Evolutionary conservation across 805 yeast species (phyloP), one percentile per base, ranked within the genome.

Genomic region (Lipomyces kockii): DNA sequence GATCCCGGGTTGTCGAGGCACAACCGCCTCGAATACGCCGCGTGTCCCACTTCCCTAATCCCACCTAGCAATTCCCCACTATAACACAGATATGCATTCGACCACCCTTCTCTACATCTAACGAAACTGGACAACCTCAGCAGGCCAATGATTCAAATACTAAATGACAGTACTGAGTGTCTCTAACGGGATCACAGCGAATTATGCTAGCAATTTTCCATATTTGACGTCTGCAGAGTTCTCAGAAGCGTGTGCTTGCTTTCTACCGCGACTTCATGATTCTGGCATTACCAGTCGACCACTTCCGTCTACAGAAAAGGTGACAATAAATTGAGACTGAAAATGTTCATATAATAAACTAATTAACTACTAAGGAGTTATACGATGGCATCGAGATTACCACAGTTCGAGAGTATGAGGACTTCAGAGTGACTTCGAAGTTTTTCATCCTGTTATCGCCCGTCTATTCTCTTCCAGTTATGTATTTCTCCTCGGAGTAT

Each of bases 391-490:
- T 60, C 14, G 64, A 56, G 46, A 43, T 62, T 34, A 54, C 49
- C 22, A 20, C 54, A 14, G 35, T 12, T 20, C 25, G 32, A 11
- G 61, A 62, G n/a, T 32, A 57, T 8, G 27, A 20, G 6, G 55
- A 22, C 37, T 53, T 29, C 20, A 59, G 58, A 6, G 54, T 63
- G 8, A 56, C 25, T 39, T 46, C 60, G 3, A 54, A 12, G 3
- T 59, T 29, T 9, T 63, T 67, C 22, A 37, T 68, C 17, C 32
- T 68, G 35, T 54, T 67, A 3, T 66, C 71, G n/a, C 62, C 67
- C 3, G 43, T 53, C 11, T 66, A 63, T 57, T 22, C 56, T 4
- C 62, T 67, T 3, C 71, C 71, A 6, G 62, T 39, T n/a, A 57
- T 67, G 53, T 68, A 67, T 29, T 68, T 68, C 51, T 20, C 52